Evolutionary conservation across 2,329 filamentous ascomycete species (phyloP).

Genomic region (Emmonsia crescens): DNA sequence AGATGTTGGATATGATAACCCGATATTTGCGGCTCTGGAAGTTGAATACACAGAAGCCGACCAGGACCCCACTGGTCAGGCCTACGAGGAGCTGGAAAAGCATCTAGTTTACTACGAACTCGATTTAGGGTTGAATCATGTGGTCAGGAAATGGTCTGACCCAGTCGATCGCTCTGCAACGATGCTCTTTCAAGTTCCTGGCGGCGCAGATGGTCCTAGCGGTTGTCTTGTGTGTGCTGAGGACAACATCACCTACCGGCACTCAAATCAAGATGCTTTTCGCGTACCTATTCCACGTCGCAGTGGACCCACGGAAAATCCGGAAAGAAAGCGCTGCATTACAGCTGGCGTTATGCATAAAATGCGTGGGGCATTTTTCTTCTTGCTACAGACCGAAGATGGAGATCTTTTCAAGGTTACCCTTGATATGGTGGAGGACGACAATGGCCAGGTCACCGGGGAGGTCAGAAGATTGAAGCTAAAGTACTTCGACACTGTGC

Average conservation of each 20-base stretch:
- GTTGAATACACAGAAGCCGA: conserved; percentile 87
- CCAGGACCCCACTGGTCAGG: conserved; percentile 77
- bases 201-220: conserved; percentile 84
- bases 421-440: conserved; percentile 78
- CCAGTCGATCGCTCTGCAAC: conserved; percentile 81
- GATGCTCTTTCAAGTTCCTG: conserved; percentile 88
- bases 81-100: conserved; percentile 73
- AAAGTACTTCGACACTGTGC: conserved; percentile 96
- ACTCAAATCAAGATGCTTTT: conserved; percentile 85
- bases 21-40: conserved; percentile 89
- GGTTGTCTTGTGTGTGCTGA: conserved; percentile 91
- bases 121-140: conserved; percentile 91
- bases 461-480: conserved; percentile 78
- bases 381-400: conserved; percentile 89
- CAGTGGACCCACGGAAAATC: conserved; percentile 80
- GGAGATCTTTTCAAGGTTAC: conserved; percentile 97
- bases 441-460: conserved; percentile 63
- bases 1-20: conserved; percentile 95
- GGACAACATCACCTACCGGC: conserved; percentile 92
- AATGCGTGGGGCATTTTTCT: conserved; percentile 93
- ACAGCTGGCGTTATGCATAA: conserved; percentile 95
- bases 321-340: conserved; percentile 76
- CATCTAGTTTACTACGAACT: conserved; percentile 95
- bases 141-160: conserved; percentile 93
- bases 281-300: conserved; percentile 81